Conservation (phyloP, 805 yeast species). For the Alloascoidea africana region DNA sequence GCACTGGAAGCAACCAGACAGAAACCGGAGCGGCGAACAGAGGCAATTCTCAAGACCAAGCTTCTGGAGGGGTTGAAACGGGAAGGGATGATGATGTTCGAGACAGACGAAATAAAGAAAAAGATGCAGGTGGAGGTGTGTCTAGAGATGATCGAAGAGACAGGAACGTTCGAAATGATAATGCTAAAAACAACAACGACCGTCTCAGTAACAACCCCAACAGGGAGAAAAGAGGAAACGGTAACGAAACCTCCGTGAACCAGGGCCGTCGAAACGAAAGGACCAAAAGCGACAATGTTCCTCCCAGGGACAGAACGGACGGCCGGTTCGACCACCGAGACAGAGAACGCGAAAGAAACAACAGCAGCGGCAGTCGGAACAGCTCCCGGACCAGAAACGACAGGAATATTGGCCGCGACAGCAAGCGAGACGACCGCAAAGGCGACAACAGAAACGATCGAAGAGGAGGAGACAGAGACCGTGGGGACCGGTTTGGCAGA, state of each 20-base stretch:
- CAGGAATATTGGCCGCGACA: too few species aligned
- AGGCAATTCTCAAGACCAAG: too few species aligned
- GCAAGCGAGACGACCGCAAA: background rate
- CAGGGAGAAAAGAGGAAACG: background rate
- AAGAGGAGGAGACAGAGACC: background rate
- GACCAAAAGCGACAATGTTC: background rate
- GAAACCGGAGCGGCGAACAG: background rate
- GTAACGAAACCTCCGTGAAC: background rate
- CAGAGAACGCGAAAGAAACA: background rate
- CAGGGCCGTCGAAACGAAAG: constrained; percentile 1
- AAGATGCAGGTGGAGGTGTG: too few species aligned
- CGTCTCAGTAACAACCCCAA: too few species aligned
- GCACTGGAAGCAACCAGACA: background rate
- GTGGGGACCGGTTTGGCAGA: too few species aligned
- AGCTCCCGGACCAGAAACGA: too few species aligned
- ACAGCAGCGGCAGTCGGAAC: background rate
- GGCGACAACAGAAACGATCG: background rate
- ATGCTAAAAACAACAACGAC: too few species aligned
- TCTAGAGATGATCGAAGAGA: background rate
- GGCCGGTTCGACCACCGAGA: background rate
- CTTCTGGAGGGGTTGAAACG: too few species aligned
- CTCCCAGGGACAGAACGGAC: background rate
- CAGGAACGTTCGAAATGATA: too few species aligned
- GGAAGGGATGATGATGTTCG: too few species aligned
- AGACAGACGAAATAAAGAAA: too few species aligned